Conservation (phyloP, 176 grass and related monocot species). For the Bolboschoenus planiculmis region DNA sequence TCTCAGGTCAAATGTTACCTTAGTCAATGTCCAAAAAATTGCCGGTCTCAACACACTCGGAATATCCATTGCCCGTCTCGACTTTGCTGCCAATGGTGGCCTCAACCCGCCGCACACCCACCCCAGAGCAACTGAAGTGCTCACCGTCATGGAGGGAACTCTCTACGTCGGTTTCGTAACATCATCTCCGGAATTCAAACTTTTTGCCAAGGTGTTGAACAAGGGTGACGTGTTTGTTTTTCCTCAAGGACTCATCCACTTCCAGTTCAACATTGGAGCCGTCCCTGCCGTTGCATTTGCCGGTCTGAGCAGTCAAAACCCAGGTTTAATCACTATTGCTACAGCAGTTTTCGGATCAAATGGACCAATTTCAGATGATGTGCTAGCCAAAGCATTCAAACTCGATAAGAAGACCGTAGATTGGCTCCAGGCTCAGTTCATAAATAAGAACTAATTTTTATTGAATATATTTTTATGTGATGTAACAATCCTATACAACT, state of each 20-base stretch:
- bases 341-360: background rate
- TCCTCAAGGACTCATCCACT: background rate
- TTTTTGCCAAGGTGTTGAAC: background rate
- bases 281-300: background rate
- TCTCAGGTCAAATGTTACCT: background rate
- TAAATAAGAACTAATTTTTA: background rate
- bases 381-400: background rate
- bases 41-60: background rate
- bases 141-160: background rate
- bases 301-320: background rate
- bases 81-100: background rate
- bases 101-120: background rate
- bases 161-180: background rate
- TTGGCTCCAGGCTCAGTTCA: background rate
- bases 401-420: background rate
- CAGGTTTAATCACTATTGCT: background rate
- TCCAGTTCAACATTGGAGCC: background rate
- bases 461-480: background rate
- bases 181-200: background rate
- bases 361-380: background rate
- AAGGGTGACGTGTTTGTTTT: background rate
- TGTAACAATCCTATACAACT: too few relatives aligned
- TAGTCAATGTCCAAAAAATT: background rate
- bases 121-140: background rate
- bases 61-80: background rate